A percentile compares a stretch with the other conserved stretches of the same genome.
phyloP scores from a whole-genome alignment of 305 asterid species.

The Solanum hybrid region DNA sequence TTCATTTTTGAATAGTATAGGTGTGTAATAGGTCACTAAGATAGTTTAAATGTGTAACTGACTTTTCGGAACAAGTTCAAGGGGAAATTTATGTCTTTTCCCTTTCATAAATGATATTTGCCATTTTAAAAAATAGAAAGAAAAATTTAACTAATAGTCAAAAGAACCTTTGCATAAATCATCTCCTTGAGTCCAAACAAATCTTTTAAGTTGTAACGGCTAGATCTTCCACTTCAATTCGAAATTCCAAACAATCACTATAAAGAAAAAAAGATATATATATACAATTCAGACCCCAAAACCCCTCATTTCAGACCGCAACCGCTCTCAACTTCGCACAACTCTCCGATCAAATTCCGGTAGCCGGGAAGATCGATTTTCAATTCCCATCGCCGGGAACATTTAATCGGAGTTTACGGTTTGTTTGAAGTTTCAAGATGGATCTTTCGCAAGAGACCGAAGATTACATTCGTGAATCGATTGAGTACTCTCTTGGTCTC shows the following conservation, averaged over 20 bases:
- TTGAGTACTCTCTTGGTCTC: constrained; percentile 63
- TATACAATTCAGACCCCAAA: neutral
- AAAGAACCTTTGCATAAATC: neutral
- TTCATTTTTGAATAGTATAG: no score
- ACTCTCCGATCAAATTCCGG: neutral
- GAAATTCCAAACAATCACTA: neutral
- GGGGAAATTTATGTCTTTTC: no score
- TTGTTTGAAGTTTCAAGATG: constrained; percentile 24
- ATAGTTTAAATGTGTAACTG: no score
- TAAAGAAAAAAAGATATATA: neutral
- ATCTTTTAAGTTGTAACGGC: constrained; percentile 16
- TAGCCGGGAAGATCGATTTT: neutral
- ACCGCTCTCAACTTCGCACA: neutral
- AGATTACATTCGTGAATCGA: constrained; percentile 68
- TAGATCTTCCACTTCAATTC: constrained; percentile 9
- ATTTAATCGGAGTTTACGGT: neutral
- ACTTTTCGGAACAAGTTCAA: no score
- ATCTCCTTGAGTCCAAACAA: neutral
- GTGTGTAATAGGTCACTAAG: no score
- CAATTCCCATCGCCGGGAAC: neutral
- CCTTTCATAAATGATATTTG: neutral
- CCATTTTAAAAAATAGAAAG: neutral
- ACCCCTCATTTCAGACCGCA: constrained; percentile 5
- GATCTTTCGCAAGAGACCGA: constrained; percentile 68
- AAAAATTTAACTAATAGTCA: neutral